phyloP scores from a whole-genome alignment of 306 rosid species.

The Citrullus mucosospermus region DNA sequence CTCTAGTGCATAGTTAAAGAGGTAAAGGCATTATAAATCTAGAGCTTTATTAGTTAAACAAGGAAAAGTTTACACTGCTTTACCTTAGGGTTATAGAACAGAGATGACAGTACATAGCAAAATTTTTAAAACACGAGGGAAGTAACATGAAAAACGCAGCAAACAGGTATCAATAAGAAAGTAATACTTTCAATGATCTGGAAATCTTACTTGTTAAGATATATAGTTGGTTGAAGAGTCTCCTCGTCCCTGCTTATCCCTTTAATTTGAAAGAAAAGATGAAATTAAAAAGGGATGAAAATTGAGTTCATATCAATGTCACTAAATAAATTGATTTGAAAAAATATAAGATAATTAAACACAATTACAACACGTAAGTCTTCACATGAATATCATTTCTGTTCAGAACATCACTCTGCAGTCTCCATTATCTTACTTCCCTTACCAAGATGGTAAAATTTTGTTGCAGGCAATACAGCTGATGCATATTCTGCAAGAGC shows the following conservation, averaged over 20 bases:
- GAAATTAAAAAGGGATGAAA: background rate
- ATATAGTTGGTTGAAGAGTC: slow-evolving; percentile 73
- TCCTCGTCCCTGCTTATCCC: slow-evolving; percentile 76
- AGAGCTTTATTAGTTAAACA: background rate
- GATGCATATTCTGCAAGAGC: slow-evolving; percentile 81
- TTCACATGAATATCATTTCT: background rate
- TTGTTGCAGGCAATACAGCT: slow-evolving; percentile 68
- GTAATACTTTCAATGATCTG: background rate
- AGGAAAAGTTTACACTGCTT: background rate
- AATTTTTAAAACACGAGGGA: background rate
- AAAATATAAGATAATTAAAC: background rate
- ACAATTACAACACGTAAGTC: background rate
- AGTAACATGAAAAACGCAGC: background rate
- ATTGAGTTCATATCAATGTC: background rate
- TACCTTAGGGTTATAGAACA: background rate
- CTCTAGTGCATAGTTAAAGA: background rate
- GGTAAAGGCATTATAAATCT: background rate
- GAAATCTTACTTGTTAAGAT: slow-evolving; percentile 73
- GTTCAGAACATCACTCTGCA: background rate
- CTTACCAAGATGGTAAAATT: slow-evolving; percentile 80
- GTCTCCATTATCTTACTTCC: background rate
- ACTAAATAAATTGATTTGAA: background rate
- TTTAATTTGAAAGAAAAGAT: slow-evolving; percentile 16
- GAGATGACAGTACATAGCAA: background rate
- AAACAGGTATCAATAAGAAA: background rate